Base-by-base conservation (phyloP, 1,284 basidiomycete genomes). In the Leucoagaricus sp. region DNA sequence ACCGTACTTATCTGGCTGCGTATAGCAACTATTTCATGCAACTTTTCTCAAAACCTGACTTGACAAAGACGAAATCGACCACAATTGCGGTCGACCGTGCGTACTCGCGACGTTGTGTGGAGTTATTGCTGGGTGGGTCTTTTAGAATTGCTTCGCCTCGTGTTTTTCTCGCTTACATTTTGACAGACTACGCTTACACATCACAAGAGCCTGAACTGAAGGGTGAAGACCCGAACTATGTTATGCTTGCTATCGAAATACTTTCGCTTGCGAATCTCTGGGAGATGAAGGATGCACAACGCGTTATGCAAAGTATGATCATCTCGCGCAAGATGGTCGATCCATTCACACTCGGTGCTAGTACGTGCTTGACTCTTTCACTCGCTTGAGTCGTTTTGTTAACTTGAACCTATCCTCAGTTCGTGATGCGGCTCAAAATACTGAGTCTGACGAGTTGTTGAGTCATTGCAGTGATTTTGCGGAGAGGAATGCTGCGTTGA, bases 1-100 rank as follows among this genome's bases (percentile, higher is more conserved):
- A 77, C 60, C 68, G 72, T 2, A 55, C 62, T 8, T 68, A 72
- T 29, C 59, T 77, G 29, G 69, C 70, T 12, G 63, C 67, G 1
- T 66, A 65, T 49, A 65, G 66, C 61, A 52, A 65, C 19, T 60
- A 70, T 52, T 72, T 75, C 58, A 42, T 60, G 26, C 56, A 62
- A 44, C 48, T 65, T 44, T 75, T 75, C 58, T 64, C 64, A 10
- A 64, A 58, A 4, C 56, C 53, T 1, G 67, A 31, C 17, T 4
- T 5, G 7, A 17, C 60, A 12, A 40, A 54, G 9, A 46, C 17
- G 4, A 56, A 59, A 52, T 63, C 64, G 0, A 42, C 55, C 59
- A 15, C 29, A 28, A 26, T 55, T 25, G 36, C 9, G 6, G 29
- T 49, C 41, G 12, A 8, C 2, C 41, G 40, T 46, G 23, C 4